Evolutionary conservation across 441 rosid species (phyloP).

Genomic region (Francoa sonchifolia): DNA sequence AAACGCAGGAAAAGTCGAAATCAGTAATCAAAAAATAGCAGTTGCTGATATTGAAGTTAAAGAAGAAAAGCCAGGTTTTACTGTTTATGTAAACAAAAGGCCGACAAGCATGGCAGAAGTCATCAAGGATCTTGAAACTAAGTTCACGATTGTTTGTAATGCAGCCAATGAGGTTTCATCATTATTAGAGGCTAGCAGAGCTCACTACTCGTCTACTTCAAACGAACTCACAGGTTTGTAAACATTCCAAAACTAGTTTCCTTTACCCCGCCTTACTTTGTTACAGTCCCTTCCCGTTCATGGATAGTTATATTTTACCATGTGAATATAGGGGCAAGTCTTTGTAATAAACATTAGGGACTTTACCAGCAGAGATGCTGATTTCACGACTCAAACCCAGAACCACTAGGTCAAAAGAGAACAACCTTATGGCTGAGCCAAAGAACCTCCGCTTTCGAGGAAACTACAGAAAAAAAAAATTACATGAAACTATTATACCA

Average conservation of each 20-base stretch:
- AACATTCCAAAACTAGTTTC: background rate
- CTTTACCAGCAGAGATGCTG: too few relatives aligned
- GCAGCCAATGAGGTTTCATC: slow-evolving; percentile 71
- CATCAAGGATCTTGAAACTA: slow-evolving; percentile 79
- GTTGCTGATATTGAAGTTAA: slow-evolving; percentile 27
- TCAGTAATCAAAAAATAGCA: slow-evolving; percentile 40
- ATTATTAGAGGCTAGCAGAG: slow-evolving; percentile 68
- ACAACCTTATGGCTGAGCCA: too few relatives aligned
- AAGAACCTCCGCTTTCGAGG: too few relatives aligned
- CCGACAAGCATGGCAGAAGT: slow-evolving; percentile 95
- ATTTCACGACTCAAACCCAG: too few relatives aligned
- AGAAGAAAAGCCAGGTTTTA: slow-evolving; percentile 68
- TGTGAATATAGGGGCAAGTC: too few relatives aligned
- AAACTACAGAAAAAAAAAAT: too few relatives aligned
- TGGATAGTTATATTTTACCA: too few relatives aligned
- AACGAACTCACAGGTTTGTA: slow-evolving; percentile 64
- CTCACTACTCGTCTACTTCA: slow-evolving; percentile 42
- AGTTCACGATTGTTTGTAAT: slow-evolving; percentile 49
- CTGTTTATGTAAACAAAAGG: slow-evolving; percentile 79
- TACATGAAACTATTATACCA: too few relatives aligned
- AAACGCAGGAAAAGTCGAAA: slow-evolving; percentile 40
- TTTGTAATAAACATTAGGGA: too few relatives aligned
- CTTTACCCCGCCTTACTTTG: background rate
- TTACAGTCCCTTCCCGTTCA: background rate
- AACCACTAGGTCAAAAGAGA: too few relatives aligned